Evolutionary conservation across 352 stramenopile genomes (phyloP).

Genomic region (Lagenidium sp.): DNA sequence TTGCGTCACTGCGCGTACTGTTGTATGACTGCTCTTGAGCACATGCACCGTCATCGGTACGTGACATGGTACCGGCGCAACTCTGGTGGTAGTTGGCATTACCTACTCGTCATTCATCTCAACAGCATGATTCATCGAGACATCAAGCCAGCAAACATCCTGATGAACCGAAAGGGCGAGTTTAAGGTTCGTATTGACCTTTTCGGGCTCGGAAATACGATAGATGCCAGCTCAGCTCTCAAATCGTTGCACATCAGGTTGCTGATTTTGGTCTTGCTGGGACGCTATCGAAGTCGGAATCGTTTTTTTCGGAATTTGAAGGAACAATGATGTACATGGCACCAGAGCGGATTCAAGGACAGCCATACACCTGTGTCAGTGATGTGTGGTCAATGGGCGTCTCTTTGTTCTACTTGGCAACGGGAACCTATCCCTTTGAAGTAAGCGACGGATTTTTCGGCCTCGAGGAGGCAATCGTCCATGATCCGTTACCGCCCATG

Average conservation of each 20-base stretch:
- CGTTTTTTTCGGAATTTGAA: constrained; percentile 80
- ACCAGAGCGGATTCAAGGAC: constrained; percentile 85
- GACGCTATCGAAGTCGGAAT: constrained; percentile 63
- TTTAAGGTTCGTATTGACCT: constrained; percentile 81
- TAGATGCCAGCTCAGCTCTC: too few relatives aligned
- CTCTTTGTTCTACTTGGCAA: constrained; percentile 56
- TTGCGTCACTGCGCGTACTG: constrained; percentile 75
- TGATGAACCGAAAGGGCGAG: constrained; percentile 77
- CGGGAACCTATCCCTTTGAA: constrained; percentile 60
- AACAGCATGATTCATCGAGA: constrained; percentile 80
- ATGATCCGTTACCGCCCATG: constrained; percentile 59
- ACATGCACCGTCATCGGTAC: constrained; percentile 75
- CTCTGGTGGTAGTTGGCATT: too few relatives aligned
- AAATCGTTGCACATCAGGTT: constrained; percentile 25
- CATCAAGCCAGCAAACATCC: constrained; percentile 88
- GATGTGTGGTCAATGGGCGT: constrained; percentile 77
- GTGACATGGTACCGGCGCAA: too few relatives aligned
- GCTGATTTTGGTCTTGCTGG: constrained; percentile 76
- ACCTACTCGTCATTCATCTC: not conserved
- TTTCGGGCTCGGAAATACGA: too few relatives aligned
- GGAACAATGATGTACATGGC: constrained; percentile 95
- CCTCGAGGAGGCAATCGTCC: constrained; percentile 74
- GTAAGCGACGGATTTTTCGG: constrained; percentile 77
- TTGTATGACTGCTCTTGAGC: constrained; percentile 69
- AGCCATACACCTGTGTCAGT: constrained; percentile 78